Percentiles rank a stretch among this genome's conserved stretches.
These are phyloP conservation scores for Hyaloscypha variabilis DNA, from an alignment of 495 filamentous ascomycete species.

Conservation along the genomic window DNA sequence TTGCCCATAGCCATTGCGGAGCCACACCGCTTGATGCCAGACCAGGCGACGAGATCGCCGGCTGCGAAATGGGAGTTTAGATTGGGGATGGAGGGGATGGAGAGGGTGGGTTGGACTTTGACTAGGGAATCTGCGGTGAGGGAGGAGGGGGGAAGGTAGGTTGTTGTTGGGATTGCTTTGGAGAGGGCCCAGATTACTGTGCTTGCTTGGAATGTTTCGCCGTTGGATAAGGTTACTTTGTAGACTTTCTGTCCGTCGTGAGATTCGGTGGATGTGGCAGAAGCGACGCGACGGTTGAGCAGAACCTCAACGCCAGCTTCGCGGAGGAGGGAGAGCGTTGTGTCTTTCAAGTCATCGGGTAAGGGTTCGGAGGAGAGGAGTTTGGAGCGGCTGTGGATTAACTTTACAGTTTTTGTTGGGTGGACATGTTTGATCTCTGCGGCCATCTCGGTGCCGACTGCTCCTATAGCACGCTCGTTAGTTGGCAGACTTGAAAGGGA, in stretches of 20 bases:
- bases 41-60: constrained; percentile 58
- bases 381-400: constrained; percentile 47
- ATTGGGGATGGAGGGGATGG: constrained; percentile 33
- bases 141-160: constrained; percentile 50
- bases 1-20: constrained; percentile 69
- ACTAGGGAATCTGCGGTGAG: neutral
- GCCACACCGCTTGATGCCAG: constrained; percentile 72
- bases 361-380: constrained; percentile 69
- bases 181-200: constrained; percentile 64
- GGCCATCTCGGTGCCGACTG: no score
- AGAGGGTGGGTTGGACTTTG: neutral
- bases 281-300: no score
- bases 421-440: no score
- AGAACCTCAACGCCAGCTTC: no score
- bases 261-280: no score
- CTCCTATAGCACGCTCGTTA: no score
- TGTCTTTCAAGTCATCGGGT: constrained; percentile 64
- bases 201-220: constrained; percentile 37
- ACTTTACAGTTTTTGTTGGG: no score
- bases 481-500: no score
- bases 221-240: no score
- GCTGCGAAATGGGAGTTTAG: constrained; percentile 59
- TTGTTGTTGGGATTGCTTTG: constrained; percentile 52
- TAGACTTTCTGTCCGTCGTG: no score
- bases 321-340: constrained; percentile 48